These are phyloP conservation scores for Pythium phragmitis DNA, from an alignment of 352 stramenopile species.

Conservation along the genomic window DNA sequence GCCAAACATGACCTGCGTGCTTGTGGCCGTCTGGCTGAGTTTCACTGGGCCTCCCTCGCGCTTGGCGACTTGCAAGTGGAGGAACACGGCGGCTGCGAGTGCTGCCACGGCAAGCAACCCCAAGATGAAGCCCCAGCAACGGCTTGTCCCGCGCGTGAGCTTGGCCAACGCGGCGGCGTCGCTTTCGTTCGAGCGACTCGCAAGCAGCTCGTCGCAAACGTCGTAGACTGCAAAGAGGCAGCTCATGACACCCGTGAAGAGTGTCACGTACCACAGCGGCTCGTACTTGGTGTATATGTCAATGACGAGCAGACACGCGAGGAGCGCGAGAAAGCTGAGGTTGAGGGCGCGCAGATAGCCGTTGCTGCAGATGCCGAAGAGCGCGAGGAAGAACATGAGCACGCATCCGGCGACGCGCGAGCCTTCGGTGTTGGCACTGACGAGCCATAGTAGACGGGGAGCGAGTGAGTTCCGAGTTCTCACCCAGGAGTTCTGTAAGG, in stretches of 20 bases:
- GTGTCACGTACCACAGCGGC: constrained; percentile 78
- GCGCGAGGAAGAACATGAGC: constrained; percentile 84
- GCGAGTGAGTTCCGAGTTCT: background rate
- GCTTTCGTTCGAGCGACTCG: constrained; percentile 82
- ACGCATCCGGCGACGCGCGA: constrained; percentile 64
- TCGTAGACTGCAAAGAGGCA: constrained; percentile 91
- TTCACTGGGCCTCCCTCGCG: constrained; percentile 35
- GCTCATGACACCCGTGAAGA: constrained; percentile 91
- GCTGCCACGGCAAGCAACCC: constrained; percentile 71
- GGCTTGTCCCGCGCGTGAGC: constrained; percentile 88
- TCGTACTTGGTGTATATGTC: constrained; percentile 66
- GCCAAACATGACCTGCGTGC: constrained; percentile 59
- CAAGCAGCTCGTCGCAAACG: constrained; percentile 91
- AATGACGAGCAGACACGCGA: constrained; percentile 70
- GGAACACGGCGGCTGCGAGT: constrained; percentile 77
- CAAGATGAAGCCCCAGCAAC: constrained; percentile 90
- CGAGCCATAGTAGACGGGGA: background rate
- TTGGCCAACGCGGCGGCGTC: constrained; percentile 88
- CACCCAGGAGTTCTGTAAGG: background rate
- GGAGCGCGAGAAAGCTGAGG: constrained; percentile 78
- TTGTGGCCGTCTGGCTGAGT: constrained; percentile 47
- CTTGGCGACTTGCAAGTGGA: constrained; percentile 76
- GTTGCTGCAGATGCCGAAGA: constrained; percentile 88
- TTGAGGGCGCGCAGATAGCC: constrained; percentile 82
- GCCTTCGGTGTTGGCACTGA: constrained; percentile 45